These are phyloP conservation scores for Xylaria longipes DNA, from an alignment of 495 filamentous ascomycete genomes.

Conservation along the genomic window DNA sequence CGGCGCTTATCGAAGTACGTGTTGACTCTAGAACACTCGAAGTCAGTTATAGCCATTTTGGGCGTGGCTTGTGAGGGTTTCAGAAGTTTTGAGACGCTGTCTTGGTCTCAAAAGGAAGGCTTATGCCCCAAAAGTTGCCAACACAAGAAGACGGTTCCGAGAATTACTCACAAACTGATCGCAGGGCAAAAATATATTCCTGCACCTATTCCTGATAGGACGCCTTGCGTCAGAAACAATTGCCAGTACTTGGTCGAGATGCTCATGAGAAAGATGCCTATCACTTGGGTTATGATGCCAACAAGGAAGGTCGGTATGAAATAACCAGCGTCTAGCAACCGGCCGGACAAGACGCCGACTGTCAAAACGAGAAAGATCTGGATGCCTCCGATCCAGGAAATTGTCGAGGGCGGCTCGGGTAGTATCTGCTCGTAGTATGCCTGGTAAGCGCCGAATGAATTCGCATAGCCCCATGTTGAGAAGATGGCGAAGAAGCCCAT, in stretches of 20 bases:
- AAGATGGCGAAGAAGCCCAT: slow-evolving; percentile 69
- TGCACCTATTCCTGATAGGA: slow-evolving; percentile 73
- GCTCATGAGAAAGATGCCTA: slow-evolving; percentile 77
- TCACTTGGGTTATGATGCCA: slow-evolving; percentile 57
- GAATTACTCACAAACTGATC: slow-evolving; percentile 38
- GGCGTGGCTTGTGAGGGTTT: not conserved
- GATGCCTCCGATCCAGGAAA: slow-evolving; percentile 68
- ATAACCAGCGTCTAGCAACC: slow-evolving; percentile 64
- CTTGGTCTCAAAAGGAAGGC: slow-evolving; percentile 37
- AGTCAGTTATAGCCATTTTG: not conserved
- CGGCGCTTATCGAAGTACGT: slow-evolving; percentile 79
- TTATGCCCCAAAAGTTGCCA: too few species aligned
- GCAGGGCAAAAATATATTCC: slow-evolving; percentile 77
- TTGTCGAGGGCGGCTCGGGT: slow-evolving; percentile 49
- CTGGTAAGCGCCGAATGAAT: slow-evolving; percentile 77
- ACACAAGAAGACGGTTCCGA: not conserved
- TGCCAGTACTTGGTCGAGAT: slow-evolving; percentile 76
- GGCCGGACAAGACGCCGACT: slow-evolving; percentile 61
- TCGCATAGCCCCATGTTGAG: slow-evolving; percentile 79
- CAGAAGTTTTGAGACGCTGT: not conserved
- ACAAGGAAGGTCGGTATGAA: slow-evolving; percentile 63
- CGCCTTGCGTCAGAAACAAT: slow-evolving; percentile 82
- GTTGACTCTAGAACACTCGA: slow-evolving; percentile 52
- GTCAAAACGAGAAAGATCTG: slow-evolving; percentile 62
- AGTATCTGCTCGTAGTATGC: slow-evolving; percentile 66